A percentile compares a stretch with the other conserved stretches of the same genome.
Evolutionary conservation across 1,284 basidiomycete genomes (phyloP).

Genomic region (Rhizoctonia solani): DNA sequence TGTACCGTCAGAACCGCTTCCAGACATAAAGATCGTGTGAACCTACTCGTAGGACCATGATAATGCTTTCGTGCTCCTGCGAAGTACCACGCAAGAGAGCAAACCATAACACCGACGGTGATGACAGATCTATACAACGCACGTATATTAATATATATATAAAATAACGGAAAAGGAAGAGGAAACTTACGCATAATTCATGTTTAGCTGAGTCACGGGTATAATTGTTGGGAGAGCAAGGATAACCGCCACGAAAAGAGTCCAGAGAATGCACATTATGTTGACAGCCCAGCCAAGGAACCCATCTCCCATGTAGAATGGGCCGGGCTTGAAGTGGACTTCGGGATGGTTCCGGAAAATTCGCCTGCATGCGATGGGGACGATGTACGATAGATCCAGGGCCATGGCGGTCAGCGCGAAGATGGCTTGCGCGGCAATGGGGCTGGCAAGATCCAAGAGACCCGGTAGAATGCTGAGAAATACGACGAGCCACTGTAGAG

Average conservation of each 20-base stretch:
- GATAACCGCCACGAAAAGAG: conserved; percentile 50
- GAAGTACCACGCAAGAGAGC: conserved; percentile 50
- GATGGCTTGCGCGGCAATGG: conserved; percentile 80
- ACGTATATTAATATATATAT: conserved; percentile 45
- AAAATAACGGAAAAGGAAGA: conserved; percentile 54
- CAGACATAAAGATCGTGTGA: not conserved
- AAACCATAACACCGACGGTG: conserved; percentile 47
- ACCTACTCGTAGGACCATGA: conserved; percentile 45
- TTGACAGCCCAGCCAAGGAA: conserved; percentile 68
- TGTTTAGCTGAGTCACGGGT: conserved; percentile 70
- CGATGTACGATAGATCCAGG: conserved; percentile 37
- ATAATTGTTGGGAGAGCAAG: conserved; percentile 71
- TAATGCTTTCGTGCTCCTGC: conserved; percentile 50
- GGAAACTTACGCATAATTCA: conserved; percentile 75
- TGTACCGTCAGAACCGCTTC: not conserved
- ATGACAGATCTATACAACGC: conserved; percentile 42
- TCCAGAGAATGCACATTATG: conserved; percentile 61
- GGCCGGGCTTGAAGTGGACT: conserved; percentile 82
- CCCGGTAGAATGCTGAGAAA: conserved; percentile 56
- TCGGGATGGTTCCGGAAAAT: conserved; percentile 77
- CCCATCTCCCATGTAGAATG: conserved; percentile 83
- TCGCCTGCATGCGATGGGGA: conserved; percentile 50
- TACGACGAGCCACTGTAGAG: conserved; percentile 64
- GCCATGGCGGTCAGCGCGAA: conserved; percentile 76
- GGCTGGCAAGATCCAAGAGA: conserved; percentile 75